Base-by-base conservation (phyloP, 31 red algal genomes). In the Bonnemaisonia californica region DNA sequence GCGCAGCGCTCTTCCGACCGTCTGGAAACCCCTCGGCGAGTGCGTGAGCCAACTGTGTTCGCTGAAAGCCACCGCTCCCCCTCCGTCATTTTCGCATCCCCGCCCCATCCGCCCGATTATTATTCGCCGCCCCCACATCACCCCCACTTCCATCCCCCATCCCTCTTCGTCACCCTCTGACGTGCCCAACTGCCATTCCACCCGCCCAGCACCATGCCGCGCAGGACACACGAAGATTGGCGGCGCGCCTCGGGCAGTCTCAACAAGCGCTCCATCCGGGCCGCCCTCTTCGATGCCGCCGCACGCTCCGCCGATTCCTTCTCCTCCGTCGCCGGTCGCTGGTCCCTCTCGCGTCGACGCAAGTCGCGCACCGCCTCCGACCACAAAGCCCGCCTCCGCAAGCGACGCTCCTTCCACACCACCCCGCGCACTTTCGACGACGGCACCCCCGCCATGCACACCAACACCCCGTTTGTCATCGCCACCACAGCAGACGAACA, bases 271-370 rank as follows among this genome's bases (percentile, higher is more conserved):
- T 75, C 82, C 48, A 69, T 69, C 37, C 82, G 82, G 31, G 69
- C 82, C 48, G 82, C 82, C 58, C 58, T 85, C 68, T 85, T 85
- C 71, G 82, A 85, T 60, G 82, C 82, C 27, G 82, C 82, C 7
- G 82, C 82, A 21, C 82, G 82, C 70, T 59, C 62, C 61, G 82
- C 82, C 68, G 82, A 85, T 55, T 85, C 82, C 58, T 85, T 85
- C 38, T 85, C 82, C 29, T 85, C 82, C 57, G 82, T 85, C 57
- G 82, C 82, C 39, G 82, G 82, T 47, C 69, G 82, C 32, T 85
- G 82, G 82, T 85, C 82, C 23, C 71, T 85, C 4, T 85, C 82
- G 11, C 82, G 82, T 75, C 82, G 82, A 4, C 69, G 82, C 59
- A 65, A 67, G 19, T 85, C 82, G 1, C 82, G 82, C 70, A 51